Percentiles rank a stretch among this genome's conserved stretches.
Conservation (phyloP, 2,329 filamentous ascomycete genomes). For the Arthrobotrys musiformis region DNA sequence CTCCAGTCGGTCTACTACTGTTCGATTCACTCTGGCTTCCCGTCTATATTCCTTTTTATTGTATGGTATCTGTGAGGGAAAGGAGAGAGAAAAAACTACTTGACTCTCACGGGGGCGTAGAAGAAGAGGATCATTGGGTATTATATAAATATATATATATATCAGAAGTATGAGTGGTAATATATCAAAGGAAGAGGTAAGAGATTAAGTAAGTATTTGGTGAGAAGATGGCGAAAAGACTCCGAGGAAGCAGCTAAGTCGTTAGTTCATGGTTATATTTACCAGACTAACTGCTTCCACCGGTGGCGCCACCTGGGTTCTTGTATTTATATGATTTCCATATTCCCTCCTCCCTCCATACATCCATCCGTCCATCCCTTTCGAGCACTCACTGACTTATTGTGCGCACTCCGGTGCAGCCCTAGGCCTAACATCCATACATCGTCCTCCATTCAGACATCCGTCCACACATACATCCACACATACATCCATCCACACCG, state of each 20-base stretch:
- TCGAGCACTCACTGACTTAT: too few relatives aligned
- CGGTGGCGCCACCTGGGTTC: conserved; percentile 12
- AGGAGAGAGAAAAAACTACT: background rate
- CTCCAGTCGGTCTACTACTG: too few relatives aligned
- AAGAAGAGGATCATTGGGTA: conserved; percentile 17
- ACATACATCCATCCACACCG: background rate
- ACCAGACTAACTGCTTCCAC: background rate
- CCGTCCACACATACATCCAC: background rate
- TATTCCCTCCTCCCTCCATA: background rate
- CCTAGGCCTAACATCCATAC: too few relatives aligned
- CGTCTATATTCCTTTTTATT: background rate
- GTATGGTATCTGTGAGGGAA: background rate
- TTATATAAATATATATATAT: too few relatives aligned
- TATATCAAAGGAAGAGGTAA: background rate
- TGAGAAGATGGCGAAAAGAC: conserved; percentile 39
- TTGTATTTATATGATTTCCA: conserved; percentile 24
- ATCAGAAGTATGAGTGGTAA: background rate
- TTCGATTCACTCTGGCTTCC: too few relatives aligned
- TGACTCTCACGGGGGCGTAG: background rate
- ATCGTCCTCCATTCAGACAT: background rate
- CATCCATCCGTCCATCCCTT: background rate
- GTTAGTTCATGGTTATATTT: background rate
- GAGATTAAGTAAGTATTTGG: conserved; percentile 9
- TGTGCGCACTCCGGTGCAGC: too few relatives aligned
- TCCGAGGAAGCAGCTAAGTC: conserved; percentile 23